Conservation (phyloP, 768 basidiomycete species). For the Termitomyces heimii region DNA sequence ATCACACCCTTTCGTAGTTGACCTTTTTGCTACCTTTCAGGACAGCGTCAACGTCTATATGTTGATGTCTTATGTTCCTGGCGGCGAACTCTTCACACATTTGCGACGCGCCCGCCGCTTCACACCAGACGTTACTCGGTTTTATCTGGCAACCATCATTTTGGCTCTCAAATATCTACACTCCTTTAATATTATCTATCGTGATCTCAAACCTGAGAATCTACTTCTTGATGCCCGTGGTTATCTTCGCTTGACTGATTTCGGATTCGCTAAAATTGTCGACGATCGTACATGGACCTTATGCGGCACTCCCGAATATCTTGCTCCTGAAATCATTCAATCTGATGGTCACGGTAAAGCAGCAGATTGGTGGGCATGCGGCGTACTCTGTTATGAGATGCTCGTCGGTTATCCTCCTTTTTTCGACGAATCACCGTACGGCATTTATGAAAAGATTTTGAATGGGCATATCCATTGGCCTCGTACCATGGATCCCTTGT, state of each 20-base stretch:
- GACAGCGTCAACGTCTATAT: constrained; percentile 97
- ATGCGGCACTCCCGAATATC: constrained; percentile 94
- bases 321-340: constrained; percentile 97
- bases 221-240: constrained; percentile 92
- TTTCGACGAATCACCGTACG: constrained; percentile 96
- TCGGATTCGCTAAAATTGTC: constrained; percentile 96
- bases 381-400: constrained; percentile 97
- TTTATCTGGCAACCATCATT: constrained; percentile 95
- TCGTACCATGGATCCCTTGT: constrained; percentile 81
- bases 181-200: constrained; percentile 95
- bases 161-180: constrained; percentile 94
- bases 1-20: constrained; percentile 93
- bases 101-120: constrained; percentile 92
- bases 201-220: constrained; percentile 98
- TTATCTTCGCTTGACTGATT: constrained; percentile 93
- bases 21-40: constrained; percentile 92
- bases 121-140: constrained; percentile 95
- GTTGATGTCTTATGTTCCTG: constrained; percentile 93
- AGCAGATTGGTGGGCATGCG: constrained; percentile 99
- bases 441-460: constrained; percentile 97
- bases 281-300: constrained; percentile 98
- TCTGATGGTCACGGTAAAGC: constrained; percentile 97
- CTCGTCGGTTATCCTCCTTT: constrained; percentile 98
- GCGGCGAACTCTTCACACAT: constrained; percentile 96
- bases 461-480: constrained; percentile 88